A percentile compares a stretch with the other conserved stretches of the same genome.
Conservation (phyloP, 345 rosid genomes). For the Garcia nutans region DNA sequence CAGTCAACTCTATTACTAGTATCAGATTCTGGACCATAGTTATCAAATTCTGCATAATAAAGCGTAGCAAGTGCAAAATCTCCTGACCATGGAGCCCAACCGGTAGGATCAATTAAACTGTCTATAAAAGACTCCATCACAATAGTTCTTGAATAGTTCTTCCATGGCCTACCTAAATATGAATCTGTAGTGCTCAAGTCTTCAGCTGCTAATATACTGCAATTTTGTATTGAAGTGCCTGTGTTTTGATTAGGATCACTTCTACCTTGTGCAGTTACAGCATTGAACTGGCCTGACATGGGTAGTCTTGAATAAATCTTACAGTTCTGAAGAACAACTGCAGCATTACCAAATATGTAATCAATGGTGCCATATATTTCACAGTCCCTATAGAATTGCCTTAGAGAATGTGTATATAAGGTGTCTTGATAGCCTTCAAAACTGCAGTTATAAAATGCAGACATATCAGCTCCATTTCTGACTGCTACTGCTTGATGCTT, state of each 20-base stretch:
- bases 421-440: conserved; percentile 64
- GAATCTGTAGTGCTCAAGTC: conserved; percentile 29
- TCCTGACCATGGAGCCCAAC: conserved; percentile 35
- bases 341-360: conserved; percentile 52
- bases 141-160: conserved; percentile 38
- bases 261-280: conserved; percentile 48
- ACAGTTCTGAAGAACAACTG: conserved; percentile 40
- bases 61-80: conserved; percentile 26
- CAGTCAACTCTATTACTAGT: conserved; percentile 41
- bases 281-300: conserved; percentile 22
- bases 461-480: conserved; percentile 49
- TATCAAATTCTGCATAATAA: conserved; percentile 39
- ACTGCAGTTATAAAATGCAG: conserved; percentile 36
- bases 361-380: conserved; percentile 57
- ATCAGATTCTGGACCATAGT: conserved; percentile 29
- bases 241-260: conserved; percentile 50
- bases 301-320: conserved; percentile 30
- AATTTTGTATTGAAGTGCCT: conserved; percentile 38
- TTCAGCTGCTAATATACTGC: conserved; percentile 27
- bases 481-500: conserved; percentile 61
- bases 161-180: conserved; percentile 40
- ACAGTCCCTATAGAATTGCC: conserved; percentile 55
- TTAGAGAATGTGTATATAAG: conserved; percentile 46
- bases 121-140: conserved; percentile 34
- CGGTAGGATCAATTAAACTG: conserved; percentile 24